These are phyloP conservation scores for Exobasidium rhododendri DNA, from an alignment of 1,284 basidiomycete genomes.

Conservation along the genomic window DNA sequence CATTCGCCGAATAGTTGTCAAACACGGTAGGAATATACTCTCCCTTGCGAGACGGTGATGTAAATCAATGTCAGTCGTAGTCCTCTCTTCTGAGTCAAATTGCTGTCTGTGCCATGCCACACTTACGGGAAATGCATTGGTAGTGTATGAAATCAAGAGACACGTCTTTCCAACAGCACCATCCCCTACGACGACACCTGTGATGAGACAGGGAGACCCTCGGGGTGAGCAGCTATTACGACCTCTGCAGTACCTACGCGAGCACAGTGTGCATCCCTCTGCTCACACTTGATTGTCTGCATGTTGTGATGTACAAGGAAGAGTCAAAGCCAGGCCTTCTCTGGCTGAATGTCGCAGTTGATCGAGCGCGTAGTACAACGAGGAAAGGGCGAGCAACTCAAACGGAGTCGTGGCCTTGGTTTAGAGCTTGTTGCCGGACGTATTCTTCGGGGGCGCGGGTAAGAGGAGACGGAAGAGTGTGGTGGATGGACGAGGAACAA, in stretches of 20 bases:
- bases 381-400: no score
- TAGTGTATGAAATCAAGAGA: conserved; percentile 54
- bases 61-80: background rate
- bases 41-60: conserved; percentile 24
- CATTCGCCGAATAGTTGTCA: conserved; percentile 85
- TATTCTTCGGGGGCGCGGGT: no score
- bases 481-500: no score
- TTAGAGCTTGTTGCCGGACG: no score
- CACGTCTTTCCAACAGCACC: conserved; percentile 55
- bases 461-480: no score
- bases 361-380: no score
- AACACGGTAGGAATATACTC: conserved; percentile 65
- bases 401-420: no score
- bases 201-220: background rate
- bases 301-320: no score
- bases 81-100: background rate
- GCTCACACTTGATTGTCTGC: conserved; percentile 49
- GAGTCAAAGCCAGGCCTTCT: no score
- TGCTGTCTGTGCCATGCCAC: background rate
- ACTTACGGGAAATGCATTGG: conserved; percentile 53
- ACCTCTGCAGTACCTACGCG: background rate
- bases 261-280: background rate
- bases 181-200: conserved; percentile 52
- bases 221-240: background rate
- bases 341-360: no score